Percentiles rank a stretch among this genome's conserved stretches.
Evolutionary conservation across 2,329 filamentous ascomycete genomes (phyloP).

Genomic region (Endothia cerciana): DNA sequence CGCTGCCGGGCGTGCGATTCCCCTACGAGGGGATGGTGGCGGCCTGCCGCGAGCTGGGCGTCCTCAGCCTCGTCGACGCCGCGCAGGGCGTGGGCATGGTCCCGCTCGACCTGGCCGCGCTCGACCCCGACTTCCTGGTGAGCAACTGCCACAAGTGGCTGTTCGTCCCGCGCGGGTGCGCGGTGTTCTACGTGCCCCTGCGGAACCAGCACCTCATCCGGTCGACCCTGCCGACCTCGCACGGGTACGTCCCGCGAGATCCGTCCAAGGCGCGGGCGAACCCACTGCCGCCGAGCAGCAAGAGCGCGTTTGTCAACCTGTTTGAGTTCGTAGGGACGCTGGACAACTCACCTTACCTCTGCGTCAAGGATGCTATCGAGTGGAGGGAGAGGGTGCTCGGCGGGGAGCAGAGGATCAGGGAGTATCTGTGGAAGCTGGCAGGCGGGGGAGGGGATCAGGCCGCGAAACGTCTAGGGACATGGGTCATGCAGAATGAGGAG

Average conservation of each 20-base stretch:
- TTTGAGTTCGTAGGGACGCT: conserved; percentile 80
- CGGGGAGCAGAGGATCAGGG: conserved; percentile 71
- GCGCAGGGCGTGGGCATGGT: conserved; percentile 87
- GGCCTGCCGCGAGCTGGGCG: conserved; percentile 66
- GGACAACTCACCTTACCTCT: conserved; percentile 74
- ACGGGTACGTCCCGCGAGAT: conserved; percentile 66
- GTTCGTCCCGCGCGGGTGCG: conserved; percentile 76
- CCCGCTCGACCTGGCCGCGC: conserved; percentile 63
- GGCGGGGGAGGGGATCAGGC: conserved; percentile 63
- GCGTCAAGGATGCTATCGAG: conserved; percentile 69
- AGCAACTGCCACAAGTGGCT: conserved; percentile 94
- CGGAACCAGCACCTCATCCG: conserved; percentile 77
- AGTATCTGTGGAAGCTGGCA: conserved; percentile 67
- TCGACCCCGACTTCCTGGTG: conserved; percentile 85
- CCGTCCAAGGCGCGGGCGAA: conserved; percentile 38
- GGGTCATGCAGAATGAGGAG: conserved; percentile 69
- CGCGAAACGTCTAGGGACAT: conserved; percentile 68
- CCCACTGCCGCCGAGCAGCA: conserved; percentile 49
- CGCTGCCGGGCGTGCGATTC: conserved; percentile 76
- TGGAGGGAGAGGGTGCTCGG: conserved; percentile 73
- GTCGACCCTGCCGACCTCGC: conserved; percentile 77
- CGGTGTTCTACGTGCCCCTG: conserved; percentile 76
- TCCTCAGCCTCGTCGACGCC: conserved; percentile 79
- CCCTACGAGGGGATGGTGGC: conserved; percentile 72
- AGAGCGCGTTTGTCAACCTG: conserved; percentile 65